Conservation (phyloP, 2,329 filamentous ascomycete species). For the Ceratocystis huliohia region DNA sequence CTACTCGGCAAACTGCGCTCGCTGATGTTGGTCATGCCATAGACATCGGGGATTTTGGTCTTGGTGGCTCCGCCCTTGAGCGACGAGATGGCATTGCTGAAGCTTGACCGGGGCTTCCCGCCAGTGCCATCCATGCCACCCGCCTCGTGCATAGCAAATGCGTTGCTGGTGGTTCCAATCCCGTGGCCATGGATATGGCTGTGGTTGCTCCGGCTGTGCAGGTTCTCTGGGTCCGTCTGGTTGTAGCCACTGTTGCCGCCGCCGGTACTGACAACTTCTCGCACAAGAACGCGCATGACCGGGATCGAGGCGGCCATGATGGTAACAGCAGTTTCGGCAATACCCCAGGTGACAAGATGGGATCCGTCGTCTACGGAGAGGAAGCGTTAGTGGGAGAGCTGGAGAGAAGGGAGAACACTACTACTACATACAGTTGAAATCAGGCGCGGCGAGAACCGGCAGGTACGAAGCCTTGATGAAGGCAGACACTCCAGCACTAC, state of each 20-base stretch:
- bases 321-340: constrained; percentile 22
- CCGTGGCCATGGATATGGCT: neutral
- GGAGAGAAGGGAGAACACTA: neutral
- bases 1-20: constrained; percentile 17
- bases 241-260: constrained; percentile 17
- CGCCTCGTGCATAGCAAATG: constrained; percentile 4
- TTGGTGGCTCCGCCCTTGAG: constrained; percentile 6
- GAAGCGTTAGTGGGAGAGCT: neutral
- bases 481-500: constrained; percentile 16
- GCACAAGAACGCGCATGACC: constrained; percentile 23
- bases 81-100: constrained; percentile 13
- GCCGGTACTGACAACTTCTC: constrained; percentile 20
- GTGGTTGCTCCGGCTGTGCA: neutral
- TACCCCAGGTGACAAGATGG: constrained; percentile 21
- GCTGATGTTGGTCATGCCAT: constrained; percentile 20
- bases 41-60: constrained; percentile 19
- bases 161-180: constrained; percentile 15
- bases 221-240: constrained; percentile 16
- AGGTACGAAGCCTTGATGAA: constrained; percentile 17
- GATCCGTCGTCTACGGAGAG: neutral
- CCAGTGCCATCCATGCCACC: neutral
- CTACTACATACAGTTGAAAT: constrained; percentile 15
- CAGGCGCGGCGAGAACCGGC: constrained; percentile 1
- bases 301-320: constrained; percentile 24
- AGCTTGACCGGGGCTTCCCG: constrained; percentile 17